Percentiles rank a stretch among this genome's conserved stretches.
Conservation (phyloP, 1,284 basidiomycete species). For the Paramarasmius palmivorus region DNA sequence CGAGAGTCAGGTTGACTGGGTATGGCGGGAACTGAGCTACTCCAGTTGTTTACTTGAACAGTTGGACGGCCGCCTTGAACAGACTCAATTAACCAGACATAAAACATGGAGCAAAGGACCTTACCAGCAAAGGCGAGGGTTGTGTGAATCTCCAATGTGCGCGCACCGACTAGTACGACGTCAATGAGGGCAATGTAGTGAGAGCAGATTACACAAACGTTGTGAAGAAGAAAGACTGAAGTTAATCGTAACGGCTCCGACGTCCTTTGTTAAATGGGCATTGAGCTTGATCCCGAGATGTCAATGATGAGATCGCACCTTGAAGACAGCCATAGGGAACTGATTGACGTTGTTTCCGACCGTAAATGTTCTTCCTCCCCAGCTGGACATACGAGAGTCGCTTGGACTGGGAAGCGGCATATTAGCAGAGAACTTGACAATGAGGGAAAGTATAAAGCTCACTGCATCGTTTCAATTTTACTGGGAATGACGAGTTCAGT, state of each 20-base stretch:
- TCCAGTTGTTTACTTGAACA: slow-evolving; percentile 30
- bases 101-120: neutral
- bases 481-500: slow-evolving; percentile 19
- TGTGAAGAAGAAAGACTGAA: slow-evolving; percentile 26
- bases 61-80: slow-evolving; percentile 33
- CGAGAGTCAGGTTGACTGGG: slow-evolving; percentile 32
- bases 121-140: slow-evolving; percentile 35
- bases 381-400: slow-evolving; percentile 34
- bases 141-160: slow-evolving; percentile 33
- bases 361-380: slow-evolving; percentile 35
- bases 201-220: slow-evolving; percentile 9
- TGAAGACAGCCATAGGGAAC: slow-evolving; percentile 43
- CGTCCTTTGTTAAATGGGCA: slow-evolving; percentile 14
- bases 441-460: slow-evolving; percentile 14
- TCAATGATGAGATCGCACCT: slow-evolving; percentile 19
- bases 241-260: slow-evolving; percentile 29
- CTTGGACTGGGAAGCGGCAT: slow-evolving; percentile 31
- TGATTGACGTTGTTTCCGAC: slow-evolving; percentile 26
- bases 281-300: neutral
- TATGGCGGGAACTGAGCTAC: slow-evolving; percentile 26
- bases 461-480: slow-evolving; percentile 42
- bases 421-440: neutral
- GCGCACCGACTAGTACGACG: slow-evolving; percentile 25
- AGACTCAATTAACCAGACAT: neutral
- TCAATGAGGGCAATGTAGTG: neutral